These are phyloP conservation scores for Cystobasidiaceae sp. DNA, from an alignment of 1,284 basidiomycete species.

Conservation along the genomic window DNA sequence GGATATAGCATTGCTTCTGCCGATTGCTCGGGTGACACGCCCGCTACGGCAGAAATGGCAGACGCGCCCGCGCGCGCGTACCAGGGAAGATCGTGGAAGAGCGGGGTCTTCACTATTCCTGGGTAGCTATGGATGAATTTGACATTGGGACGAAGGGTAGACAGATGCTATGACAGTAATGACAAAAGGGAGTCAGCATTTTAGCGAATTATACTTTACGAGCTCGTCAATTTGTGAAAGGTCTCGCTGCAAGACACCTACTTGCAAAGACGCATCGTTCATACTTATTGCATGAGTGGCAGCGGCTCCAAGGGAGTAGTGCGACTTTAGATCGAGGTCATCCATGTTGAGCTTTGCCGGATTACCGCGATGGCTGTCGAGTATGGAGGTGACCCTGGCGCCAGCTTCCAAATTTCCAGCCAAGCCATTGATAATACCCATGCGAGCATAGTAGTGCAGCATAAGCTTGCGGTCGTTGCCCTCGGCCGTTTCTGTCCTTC, in stretches of 20 bases:
- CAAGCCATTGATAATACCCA: conserved; percentile 52
- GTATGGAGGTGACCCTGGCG: conserved; percentile 50
- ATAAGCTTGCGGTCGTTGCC: conserved; percentile 52
- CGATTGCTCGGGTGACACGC: background rate
- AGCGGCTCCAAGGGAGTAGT: conserved; percentile 46
- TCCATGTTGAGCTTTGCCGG: conserved; percentile 46
- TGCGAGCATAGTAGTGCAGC: conserved; percentile 47
- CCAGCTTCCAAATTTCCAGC: conserved; percentile 49
- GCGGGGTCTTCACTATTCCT: conserved; percentile 46
- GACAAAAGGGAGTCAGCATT: background rate
- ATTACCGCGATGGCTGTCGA: conserved; percentile 49
- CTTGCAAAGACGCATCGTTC: conserved; percentile 54
- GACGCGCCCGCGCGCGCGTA: background rate
- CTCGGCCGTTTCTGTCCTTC: conserved; percentile 51
- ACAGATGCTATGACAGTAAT: background rate
- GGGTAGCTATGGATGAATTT: conserved; percentile 49
- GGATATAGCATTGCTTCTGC: conserved; percentile 12
- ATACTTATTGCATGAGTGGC: conserved; percentile 49
- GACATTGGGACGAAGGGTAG: conserved; percentile 43
- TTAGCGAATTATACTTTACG: too few species aligned
- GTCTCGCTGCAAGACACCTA: too few species aligned
- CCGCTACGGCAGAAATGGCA: background rate
- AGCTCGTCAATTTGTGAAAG: background rate
- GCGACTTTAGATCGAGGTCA: conserved; percentile 52
- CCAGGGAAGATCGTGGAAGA: conserved; percentile 20